Evolutionary conservation across 306 rosid genomes (phyloP).

Genomic region (Lablab purpureus): DNA sequence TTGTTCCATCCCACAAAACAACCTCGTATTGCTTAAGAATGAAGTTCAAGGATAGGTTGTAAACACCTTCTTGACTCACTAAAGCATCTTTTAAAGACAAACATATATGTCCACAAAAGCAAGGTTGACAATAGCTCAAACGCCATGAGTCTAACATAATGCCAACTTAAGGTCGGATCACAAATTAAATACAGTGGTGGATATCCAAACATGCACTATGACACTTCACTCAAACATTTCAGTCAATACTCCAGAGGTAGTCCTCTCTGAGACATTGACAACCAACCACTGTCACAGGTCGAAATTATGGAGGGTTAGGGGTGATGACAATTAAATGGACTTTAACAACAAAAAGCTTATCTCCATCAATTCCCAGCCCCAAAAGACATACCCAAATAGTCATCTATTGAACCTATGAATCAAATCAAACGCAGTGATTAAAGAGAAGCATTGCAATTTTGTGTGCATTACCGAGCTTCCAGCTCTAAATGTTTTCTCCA

Average conservation of each 20-base stretch:
- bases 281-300: neutral
- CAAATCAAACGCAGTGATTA: neutral
- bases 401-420: neutral
- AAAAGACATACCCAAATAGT: neutral
- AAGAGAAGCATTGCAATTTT: conserved; percentile 15
- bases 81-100: neutral
- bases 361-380: neutral
- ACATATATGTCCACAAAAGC: neutral
- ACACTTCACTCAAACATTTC: neutral
- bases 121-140: neutral
- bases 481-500: conserved; percentile 95
- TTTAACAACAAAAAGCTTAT: neutral
- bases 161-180: too few relatives aligned
- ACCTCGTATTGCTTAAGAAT: neutral
- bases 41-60: neutral
- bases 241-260: neutral
- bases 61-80: neutral
- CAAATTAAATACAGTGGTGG: neutral
- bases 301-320: neutral
- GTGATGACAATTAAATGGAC: neutral
- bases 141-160: neutral
- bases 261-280: neutral
- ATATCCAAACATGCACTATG: neutral
- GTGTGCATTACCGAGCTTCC: conserved; percentile 74
- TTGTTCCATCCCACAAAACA: neutral